These are phyloP conservation scores for Microdochium bolleyi DNA, from an alignment of 2,329 filamentous ascomycete species.

Conservation along the genomic window DNA sequence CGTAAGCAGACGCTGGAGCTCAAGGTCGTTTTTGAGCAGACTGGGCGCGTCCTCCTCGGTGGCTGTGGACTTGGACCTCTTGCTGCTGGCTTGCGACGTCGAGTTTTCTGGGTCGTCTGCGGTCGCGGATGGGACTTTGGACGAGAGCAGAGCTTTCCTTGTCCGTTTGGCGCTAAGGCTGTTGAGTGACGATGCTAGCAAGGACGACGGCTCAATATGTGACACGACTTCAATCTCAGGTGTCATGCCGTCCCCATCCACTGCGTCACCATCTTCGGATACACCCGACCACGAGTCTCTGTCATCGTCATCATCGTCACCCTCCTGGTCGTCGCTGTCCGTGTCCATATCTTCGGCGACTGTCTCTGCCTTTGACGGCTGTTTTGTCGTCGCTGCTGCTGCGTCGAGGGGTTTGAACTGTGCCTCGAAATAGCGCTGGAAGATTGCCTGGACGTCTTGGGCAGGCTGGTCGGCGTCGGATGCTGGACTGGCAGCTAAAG, in stretches of 20 bases:
- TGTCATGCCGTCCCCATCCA: constrained; percentile 11
- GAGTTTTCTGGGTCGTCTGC: constrained; percentile 12
- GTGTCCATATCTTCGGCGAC: constrained; percentile 26
- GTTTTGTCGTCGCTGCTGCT: constrained; percentile 10
- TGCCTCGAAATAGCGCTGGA: constrained; percentile 80
- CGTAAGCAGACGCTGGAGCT: constrained; percentile 79
- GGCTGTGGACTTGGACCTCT: constrained; percentile 17
- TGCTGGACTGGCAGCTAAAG: constrained; percentile 1
- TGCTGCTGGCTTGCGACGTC: constrained; percentile 14
- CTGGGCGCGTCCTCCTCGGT: constrained; percentile 51
- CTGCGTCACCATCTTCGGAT: constrained; percentile 31
- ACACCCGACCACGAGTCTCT: constrained; percentile 53
- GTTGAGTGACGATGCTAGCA: constrained; percentile 22
- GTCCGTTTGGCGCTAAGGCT: constrained; percentile 56
- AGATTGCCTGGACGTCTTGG: constrained; percentile 60
- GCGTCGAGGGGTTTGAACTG: constrained; percentile 65
- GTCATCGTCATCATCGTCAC: constrained; percentile 16
- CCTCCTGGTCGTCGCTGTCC: constrained; percentile 10
- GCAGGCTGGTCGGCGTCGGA: constrained; percentile 12
- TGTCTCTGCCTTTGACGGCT: constrained; percentile 15
- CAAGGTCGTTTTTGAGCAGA: constrained; percentile 85
- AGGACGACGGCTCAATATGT: constrained; percentile 31
- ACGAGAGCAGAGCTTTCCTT: constrained; percentile 62
- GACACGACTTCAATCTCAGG: constrained; percentile 54
- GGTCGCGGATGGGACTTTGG: constrained; percentile 33